Conservation (phyloP, 352 stramenopile species). For the Phytophthora foliorum region DNA sequence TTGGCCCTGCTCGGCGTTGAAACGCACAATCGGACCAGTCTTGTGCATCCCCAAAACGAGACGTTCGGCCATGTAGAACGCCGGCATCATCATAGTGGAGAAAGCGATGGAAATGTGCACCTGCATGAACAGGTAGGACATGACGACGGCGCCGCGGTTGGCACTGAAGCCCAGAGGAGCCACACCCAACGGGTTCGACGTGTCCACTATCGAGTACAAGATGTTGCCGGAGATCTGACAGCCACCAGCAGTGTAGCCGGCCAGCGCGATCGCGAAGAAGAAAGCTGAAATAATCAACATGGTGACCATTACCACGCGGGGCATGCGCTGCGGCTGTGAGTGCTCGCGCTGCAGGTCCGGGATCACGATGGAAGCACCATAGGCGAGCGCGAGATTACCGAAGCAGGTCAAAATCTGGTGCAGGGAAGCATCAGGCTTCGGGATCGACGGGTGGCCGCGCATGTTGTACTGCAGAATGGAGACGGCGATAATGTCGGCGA, state of each 20-base stretch:
- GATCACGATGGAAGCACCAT: slow-evolving; percentile 24
- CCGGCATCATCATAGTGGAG: slow-evolving; percentile 54
- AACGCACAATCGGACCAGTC: slow-evolving; percentile 26
- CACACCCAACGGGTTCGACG: slow-evolving; percentile 18
- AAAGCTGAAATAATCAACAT: slow-evolving; percentile 27
- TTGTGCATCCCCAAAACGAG: slow-evolving; percentile 36
- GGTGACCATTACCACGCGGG: slow-evolving; percentile 17
- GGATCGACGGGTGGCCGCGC: slow-evolving; percentile 27
- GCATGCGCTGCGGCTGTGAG: slow-evolving; percentile 28
- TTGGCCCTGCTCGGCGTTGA: slow-evolving; percentile 27
- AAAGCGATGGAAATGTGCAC: slow-evolving; percentile 57
- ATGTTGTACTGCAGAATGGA: slow-evolving; percentile 27
- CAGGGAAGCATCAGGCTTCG: slow-evolving; percentile 15
- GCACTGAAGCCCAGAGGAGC: slow-evolving; percentile 53
- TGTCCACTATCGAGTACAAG: slow-evolving; percentile 27
- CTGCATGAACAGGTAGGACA: slow-evolving; percentile 61
- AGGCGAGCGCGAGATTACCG: slow-evolving; percentile 21
- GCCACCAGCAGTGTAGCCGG: slow-evolving; percentile 19
- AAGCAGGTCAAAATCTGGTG: slow-evolving; percentile 29
- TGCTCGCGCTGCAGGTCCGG: slow-evolving; percentile 25
- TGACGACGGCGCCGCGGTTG: slow-evolving; percentile 46
- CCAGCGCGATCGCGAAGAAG: slow-evolving; percentile 28
- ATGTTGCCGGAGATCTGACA: slow-evolving; percentile 31
- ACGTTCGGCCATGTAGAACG: slow-evolving; percentile 49
- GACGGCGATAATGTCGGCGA: slow-evolving; percentile 29